phyloP scores from a whole-genome alignment of 2,329 filamentous ascomycete species.

The Apiospora saccharicola region DNA sequence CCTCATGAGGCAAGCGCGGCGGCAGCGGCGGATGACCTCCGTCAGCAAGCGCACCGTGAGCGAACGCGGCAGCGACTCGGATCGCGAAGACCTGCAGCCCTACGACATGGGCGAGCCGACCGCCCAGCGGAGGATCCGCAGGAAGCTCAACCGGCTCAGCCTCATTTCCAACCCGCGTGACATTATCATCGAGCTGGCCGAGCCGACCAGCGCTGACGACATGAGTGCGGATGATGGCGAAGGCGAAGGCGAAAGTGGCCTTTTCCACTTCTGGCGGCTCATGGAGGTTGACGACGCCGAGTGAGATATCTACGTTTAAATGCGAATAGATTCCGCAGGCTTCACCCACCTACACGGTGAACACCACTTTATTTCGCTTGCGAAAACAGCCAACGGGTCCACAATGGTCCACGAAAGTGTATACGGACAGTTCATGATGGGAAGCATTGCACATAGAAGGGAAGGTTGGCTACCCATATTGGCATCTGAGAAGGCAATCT shows the following conservation, averaged over 20 bases:
- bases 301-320: conserved; percentile 26
- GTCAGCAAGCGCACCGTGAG: conserved; percentile 47
- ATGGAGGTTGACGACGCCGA: conserved; percentile 44
- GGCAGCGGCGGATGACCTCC: conserved; percentile 42
- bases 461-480: background rate
- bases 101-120: conserved; percentile 36
- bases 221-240: conserved; percentile 42
- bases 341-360: background rate
- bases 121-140: conserved; percentile 38
- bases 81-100: conserved; percentile 42
- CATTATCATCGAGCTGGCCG: conserved; percentile 44
- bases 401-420: background rate
- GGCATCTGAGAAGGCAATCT: background rate
- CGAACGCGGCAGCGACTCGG: conserved; percentile 45
- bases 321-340: background rate
- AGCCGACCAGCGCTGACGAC: conserved; percentile 43
- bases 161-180: conserved; percentile 40
- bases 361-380: background rate
- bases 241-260: conserved; percentile 37
- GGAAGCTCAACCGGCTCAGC: conserved; percentile 41
- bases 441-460: conserved; percentile 10
- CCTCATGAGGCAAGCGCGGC: conserved; percentile 35
- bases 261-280: conserved; percentile 43
- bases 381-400: background rate
- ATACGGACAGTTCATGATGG: conserved; percentile 3